phyloP scores from a whole-genome alignment of 305 asterid species.

The Lippia alba region DNA sequence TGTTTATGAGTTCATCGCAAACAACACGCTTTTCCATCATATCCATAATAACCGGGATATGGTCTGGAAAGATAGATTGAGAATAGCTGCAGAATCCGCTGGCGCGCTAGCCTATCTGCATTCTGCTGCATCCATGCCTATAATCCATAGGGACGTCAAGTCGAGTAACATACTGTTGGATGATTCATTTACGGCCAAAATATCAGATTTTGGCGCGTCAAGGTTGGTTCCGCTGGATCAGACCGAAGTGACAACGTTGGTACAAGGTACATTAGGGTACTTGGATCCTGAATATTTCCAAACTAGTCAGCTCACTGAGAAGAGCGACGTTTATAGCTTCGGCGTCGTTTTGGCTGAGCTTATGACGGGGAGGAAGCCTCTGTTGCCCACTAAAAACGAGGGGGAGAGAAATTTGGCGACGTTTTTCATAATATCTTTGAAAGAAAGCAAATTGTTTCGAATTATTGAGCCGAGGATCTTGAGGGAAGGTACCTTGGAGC shows the following conservation, averaged over 20 bases:
- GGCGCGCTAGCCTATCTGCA: slow-evolving; percentile 49
- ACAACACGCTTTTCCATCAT: slow-evolving; percentile 46
- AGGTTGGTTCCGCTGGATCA: slow-evolving; percentile 47
- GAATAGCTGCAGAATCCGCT: slow-evolving; percentile 46
- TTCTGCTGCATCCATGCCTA: slow-evolving; percentile 47
- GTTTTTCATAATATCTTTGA: slow-evolving; percentile 33
- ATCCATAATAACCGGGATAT: slow-evolving; percentile 34
- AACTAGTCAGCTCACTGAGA: slow-evolving; percentile 40
- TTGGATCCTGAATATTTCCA: slow-evolving; percentile 43
- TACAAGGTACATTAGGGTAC: slow-evolving; percentile 45
- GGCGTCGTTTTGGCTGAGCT: slow-evolving; percentile 53
- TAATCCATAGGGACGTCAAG: slow-evolving; percentile 50
- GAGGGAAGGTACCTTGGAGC: slow-evolving; percentile 47
- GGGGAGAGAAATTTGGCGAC: slow-evolving; percentile 46
- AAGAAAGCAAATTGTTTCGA: slow-evolving; percentile 39
- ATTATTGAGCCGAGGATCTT: slow-evolving; percentile 40
- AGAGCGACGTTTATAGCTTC: slow-evolving; percentile 50
- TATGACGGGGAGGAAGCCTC: slow-evolving; percentile 48
- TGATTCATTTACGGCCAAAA: slow-evolving; percentile 39
- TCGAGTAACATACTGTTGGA: slow-evolving; percentile 47
- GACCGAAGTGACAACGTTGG: slow-evolving; percentile 44
- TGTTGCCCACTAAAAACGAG: slow-evolving; percentile 21
- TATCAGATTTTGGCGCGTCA: slow-evolving; percentile 49
- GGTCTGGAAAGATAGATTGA: slow-evolving; percentile 38
- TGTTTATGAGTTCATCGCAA: slow-evolving; percentile 49